These are phyloP conservation scores for Epichloe baconii DNA, from an alignment of 2,329 filamentous ascomycete species.

Conservation along the genomic window DNA sequence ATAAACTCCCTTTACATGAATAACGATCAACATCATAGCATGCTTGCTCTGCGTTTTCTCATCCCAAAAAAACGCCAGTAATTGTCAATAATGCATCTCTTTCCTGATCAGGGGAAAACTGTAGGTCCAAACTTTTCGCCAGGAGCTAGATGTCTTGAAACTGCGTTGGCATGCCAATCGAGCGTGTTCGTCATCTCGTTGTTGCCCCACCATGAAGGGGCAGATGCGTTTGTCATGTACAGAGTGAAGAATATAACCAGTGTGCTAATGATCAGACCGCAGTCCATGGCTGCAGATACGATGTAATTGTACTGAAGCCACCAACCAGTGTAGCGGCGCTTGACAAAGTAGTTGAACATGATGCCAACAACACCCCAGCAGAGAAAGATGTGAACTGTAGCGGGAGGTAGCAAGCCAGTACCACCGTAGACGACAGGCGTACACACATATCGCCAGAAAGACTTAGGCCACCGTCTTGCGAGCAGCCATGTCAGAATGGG, in stretches of 20 bases:
- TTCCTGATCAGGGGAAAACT: slow-evolving; percentile 6
- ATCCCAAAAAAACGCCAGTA: slow-evolving; percentile 1
- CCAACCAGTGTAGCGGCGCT: slow-evolving; percentile 54
- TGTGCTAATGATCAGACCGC: slow-evolving; percentile 51
- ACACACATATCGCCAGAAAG: slow-evolving; percentile 51
- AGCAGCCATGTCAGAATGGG: slow-evolving; percentile 52
- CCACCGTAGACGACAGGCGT: slow-evolving; percentile 58
- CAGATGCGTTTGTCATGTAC: slow-evolving; percentile 40
- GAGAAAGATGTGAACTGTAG: slow-evolving; percentile 57
- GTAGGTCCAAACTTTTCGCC: slow-evolving; percentile 39
- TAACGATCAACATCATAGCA: not conserved
- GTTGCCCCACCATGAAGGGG: slow-evolving; percentile 54
- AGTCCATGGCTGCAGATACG: slow-evolving; percentile 57
- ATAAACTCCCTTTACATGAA: not conserved
- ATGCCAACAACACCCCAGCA: slow-evolving; percentile 56
- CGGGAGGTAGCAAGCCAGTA: slow-evolving; percentile 50
- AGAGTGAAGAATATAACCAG: slow-evolving; percentile 59
- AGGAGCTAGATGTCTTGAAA: slow-evolving; percentile 26
- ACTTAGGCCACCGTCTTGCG: slow-evolving; percentile 48
- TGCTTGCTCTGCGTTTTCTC: not conserved
- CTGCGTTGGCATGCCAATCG: slow-evolving; percentile 30
- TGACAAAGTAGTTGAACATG: slow-evolving; percentile 56
- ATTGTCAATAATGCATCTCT: slow-evolving; percentile 1
- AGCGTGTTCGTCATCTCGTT: slow-evolving; percentile 31
- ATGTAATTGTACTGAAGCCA: slow-evolving; percentile 72